Percentiles rank a stretch among this genome's conserved stretches.
Conservation (phyloP, 805 yeast species). For the Ogataea philodendri region DNA sequence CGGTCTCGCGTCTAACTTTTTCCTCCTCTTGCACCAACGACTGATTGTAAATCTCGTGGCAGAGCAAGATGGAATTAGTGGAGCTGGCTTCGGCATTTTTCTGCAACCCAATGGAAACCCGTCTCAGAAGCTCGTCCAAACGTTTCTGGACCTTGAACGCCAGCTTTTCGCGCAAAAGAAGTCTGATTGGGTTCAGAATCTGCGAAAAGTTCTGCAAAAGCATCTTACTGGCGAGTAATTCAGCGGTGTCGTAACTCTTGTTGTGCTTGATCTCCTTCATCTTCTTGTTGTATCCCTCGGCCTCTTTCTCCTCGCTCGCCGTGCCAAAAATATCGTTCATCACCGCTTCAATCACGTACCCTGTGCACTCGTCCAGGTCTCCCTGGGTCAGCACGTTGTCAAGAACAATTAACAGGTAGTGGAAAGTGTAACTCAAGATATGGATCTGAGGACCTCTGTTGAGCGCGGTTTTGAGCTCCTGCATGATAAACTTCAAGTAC, state of each 20-base stretch:
- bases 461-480: constrained; percentile 75
- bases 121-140: constrained; percentile 72
- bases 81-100: constrained; percentile 60
- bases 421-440: constrained; percentile 85
- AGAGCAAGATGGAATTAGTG: constrained; percentile 60
- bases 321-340: constrained; percentile 94
- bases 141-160: constrained; percentile 68
- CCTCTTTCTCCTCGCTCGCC: constrained; percentile 91
- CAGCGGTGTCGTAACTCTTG: constrained; percentile 85
- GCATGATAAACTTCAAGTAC: constrained; percentile 70
- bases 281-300: constrained; percentile 81
- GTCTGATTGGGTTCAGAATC: constrained; percentile 67
- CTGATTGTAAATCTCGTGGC: constrained; percentile 68
- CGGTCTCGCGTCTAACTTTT: constrained; percentile 20
- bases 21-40: constrained; percentile 35
- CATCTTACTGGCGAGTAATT: constrained; percentile 66
- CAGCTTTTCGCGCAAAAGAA: constrained; percentile 60
- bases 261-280: constrained; percentile 90
- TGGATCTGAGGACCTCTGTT: constrained; percentile 91
- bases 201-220: constrained; percentile 53
- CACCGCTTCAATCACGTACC: constrained; percentile 60
- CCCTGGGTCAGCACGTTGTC: constrained; percentile 50
- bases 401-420: constrained; percentile 61
- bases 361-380: constrained; percentile 66
- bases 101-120: constrained; percentile 76